Evolutionary conservation across 306 rosid genomes (phyloP).

Genomic region (Gynostemma pentaphyllum): DNA sequence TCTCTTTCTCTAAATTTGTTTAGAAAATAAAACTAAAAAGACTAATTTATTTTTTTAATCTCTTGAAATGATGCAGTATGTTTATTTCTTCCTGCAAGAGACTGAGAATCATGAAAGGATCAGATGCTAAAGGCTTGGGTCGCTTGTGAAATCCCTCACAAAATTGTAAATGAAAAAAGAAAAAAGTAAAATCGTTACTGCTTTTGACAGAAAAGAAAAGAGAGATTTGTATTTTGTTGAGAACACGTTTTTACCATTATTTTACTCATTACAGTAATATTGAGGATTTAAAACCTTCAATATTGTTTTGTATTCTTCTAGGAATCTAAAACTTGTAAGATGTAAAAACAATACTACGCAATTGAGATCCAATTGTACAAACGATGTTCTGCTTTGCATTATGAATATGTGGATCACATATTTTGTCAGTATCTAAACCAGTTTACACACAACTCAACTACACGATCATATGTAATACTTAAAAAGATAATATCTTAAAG

Average conservation of each 20-base stretch:
- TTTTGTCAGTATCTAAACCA: too few relatives aligned
- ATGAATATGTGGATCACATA: not conserved
- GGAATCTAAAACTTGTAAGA: not conserved
- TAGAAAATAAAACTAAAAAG: not conserved
- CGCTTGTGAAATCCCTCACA: conserved; percentile 7
- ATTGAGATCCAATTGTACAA: not conserved
- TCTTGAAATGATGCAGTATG: conserved; percentile 32
- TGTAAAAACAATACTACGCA: not conserved
- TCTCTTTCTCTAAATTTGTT: not conserved
- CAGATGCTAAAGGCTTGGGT: conserved; percentile 51
- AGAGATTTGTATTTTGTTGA: not conserved
- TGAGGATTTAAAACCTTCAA: too few relatives aligned
- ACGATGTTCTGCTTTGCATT: not conserved
- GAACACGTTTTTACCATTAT: too few relatives aligned
- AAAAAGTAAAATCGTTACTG: too few relatives aligned
- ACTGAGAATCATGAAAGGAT: conserved; percentile 54
- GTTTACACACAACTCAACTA: too few relatives aligned
- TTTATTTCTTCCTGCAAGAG: conserved; percentile 42
- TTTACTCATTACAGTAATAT: too few relatives aligned
- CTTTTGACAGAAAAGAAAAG: not conserved
- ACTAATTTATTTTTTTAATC: not conserved
- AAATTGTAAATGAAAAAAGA: too few relatives aligned
- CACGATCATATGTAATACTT: too few relatives aligned
- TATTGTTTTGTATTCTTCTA: not conserved
- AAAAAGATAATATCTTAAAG: too few relatives aligned